These are phyloP conservation scores for Asterionellopsis glacialis DNA, from an alignment of 108 stramenopile genomes.

Conservation along the genomic window DNA sequence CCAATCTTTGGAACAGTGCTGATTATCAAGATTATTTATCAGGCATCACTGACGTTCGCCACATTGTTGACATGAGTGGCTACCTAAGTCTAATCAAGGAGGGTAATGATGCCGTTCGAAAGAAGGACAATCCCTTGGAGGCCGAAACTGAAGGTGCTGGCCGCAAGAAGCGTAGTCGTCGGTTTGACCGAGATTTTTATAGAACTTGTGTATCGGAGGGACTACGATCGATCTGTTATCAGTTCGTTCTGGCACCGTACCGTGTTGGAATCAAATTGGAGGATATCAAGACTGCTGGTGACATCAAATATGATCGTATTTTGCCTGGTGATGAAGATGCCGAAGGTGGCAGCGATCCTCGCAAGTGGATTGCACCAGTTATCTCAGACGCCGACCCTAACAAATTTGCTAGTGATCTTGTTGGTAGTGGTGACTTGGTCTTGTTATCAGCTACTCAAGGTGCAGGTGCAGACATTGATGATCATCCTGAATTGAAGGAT, in stretches of 20 bases:
- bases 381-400: slow-evolving; percentile 41
- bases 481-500: slow-evolving; percentile 38
- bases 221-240: slow-evolving; percentile 64
- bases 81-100: slow-evolving; percentile 79
- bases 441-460: slow-evolving; percentile 51
- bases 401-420: slow-evolving; percentile 69
- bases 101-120: slow-evolving; percentile 78
- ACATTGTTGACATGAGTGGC: slow-evolving; percentile 68
- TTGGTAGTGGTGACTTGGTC: slow-evolving; percentile 81
- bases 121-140: slow-evolving; percentile 39
- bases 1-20: slow-evolving; percentile 64
- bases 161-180: slow-evolving; percentile 57
- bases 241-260: slow-evolving; percentile 69
- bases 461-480: slow-evolving; percentile 31
- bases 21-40: slow-evolving; percentile 55
- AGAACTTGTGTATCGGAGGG: slow-evolving; percentile 81
- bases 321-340: slow-evolving; percentile 64
- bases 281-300: slow-evolving; percentile 41
- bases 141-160: slow-evolving; percentile 12
- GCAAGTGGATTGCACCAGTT: slow-evolving; percentile 66
- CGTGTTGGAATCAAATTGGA: slow-evolving; percentile 80
- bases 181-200: slow-evolving; percentile 83
- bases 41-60: slow-evolving; percentile 53
- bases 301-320: slow-evolving; percentile 59
- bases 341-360: slow-evolving; percentile 39